Conservation (phyloP, 2,329 filamentous ascomycete genomes). For the Phyllosticta citribraziliensis region DNA sequence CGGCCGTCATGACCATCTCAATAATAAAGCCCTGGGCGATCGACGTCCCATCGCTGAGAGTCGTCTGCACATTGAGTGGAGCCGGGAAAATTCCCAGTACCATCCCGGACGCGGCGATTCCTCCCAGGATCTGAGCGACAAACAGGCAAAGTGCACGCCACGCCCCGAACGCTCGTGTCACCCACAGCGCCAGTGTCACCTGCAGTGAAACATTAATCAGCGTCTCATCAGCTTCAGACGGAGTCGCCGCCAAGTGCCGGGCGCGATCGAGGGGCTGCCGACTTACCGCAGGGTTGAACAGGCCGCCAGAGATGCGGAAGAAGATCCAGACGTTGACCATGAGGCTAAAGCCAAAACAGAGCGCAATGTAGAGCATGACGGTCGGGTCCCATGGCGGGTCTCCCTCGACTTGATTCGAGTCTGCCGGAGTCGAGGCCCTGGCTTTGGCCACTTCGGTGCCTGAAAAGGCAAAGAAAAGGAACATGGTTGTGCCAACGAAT, state of each 20-base stretch:
- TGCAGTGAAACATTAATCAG: constrained; percentile 9
- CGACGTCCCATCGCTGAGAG: constrained; percentile 23
- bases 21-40: constrained; percentile 28
- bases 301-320: constrained; percentile 28
- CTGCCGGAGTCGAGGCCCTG: constrained; percentile 21
- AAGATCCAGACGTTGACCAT: constrained; percentile 34
- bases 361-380: constrained; percentile 31
- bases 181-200: constrained; percentile 28
- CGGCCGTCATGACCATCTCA: constrained; percentile 30
- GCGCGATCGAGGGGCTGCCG: constrained; percentile 17
- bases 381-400: constrained; percentile 28
- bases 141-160: constrained; percentile 24
- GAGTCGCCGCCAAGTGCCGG: constrained; percentile 14
- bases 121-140: constrained; percentile 22
- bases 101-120: constrained; percentile 15
- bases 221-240: not conserved
- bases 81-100: constrained; percentile 22
- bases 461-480: constrained; percentile 18
- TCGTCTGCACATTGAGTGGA: constrained; percentile 24
- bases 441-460: constrained; percentile 39
- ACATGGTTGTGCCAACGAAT: constrained; percentile 10
- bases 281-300: constrained; percentile 33
- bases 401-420: constrained; percentile 33
- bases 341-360: constrained; percentile 29
- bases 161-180: constrained; percentile 21